Base-by-base conservation (phyloP, 306 rosid genomes). In the Corylus americana region DNA sequence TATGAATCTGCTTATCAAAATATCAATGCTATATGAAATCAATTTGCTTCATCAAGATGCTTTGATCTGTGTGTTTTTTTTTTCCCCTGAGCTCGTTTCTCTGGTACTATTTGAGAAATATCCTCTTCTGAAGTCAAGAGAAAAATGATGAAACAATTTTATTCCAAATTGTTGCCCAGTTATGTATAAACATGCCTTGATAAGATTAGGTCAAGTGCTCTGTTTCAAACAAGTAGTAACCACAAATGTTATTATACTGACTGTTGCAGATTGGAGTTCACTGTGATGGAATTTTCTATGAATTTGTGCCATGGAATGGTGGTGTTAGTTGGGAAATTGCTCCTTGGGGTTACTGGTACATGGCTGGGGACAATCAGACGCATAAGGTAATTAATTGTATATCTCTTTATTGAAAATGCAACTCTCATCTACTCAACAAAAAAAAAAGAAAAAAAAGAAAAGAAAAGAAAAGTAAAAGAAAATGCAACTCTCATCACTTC, bases 221-320 rank as follows among this genome's bases (percentile, higher is more conserved):
- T 70, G 42, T 62, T 22, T 37, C 25, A 55, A 57, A 37, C 72
- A 54, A 66, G 35, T 64, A 73, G 70, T 68, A 48, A 18, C 11
- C 76, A 73, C 76, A 73, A 53, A 67, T 39, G 53, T 31, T 78
- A 50, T 82, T 75, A 72, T 85, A 75, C 76, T 81, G 70, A 81
- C 29, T 84, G 73, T 6, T 77, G 80, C 95, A 94, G 98, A 86
- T 94, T 80, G 98, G 97, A 81, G 82, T 94, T 77, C 98, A 92
- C 71, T 85, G 42, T 82, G 91, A 81, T 79, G 98, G 98, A 76
- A 88, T 54, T 1, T 92, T 92, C 74, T 91, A 94, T 82, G 97
- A 94, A 83, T 92, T 92, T 84, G 97, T 91, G 77, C 98, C 98
- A 18, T 94, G 98, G 98, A 90, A 88, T 81, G 93, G 97, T 78